Percentiles rank a stretch among this genome's conserved stretches.
Conservation (phyloP, 768 basidiomycete genomes). For the Vishniacozyma victoriae region DNA sequence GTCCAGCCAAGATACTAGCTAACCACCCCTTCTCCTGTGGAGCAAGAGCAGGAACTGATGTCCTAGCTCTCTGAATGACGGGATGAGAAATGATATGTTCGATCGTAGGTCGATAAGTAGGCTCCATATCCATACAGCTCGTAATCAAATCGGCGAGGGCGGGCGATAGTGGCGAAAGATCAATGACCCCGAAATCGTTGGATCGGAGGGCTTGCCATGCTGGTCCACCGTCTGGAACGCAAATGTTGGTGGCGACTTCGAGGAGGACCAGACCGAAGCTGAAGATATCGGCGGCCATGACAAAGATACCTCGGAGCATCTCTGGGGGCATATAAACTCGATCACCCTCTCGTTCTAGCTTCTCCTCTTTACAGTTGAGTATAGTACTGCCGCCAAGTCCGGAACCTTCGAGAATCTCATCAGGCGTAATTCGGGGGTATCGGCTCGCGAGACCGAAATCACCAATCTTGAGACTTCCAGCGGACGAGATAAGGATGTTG, state of each 20-base stretch:
- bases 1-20: constrained; percentile 33
- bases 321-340: constrained; percentile 95
- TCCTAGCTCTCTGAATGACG: constrained; percentile 31
- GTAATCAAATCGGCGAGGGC: constrained; percentile 43
- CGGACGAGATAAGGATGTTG: constrained; percentile 83
- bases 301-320: constrained; percentile 83
- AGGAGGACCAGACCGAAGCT: constrained; percentile 94
- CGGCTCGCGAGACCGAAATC: constrained; percentile 96
- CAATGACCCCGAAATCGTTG: constrained; percentile 71
- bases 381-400: constrained; percentile 33
- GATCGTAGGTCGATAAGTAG: constrained; percentile 26
- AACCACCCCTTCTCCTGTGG: constrained; percentile 40
- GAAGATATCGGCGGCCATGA: constrained; percentile 93
- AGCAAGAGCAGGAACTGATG: constrained; percentile 36
- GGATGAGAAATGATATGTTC: constrained; percentile 35
- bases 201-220: constrained; percentile 88
- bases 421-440: constrained; percentile 65
- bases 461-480: constrained; percentile 90
- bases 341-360: constrained; percentile 88
- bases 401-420: constrained; percentile 40
- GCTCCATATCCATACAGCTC: constrained; percentile 36
- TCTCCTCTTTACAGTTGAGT: constrained; percentile 6
- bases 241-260: constrained; percentile 90
- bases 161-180: constrained; percentile 42
- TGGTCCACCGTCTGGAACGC: constrained; percentile 90